These are phyloP conservation scores for Cyberlindnera xylosilytica DNA, from an alignment of 805 yeast genomes.

Conservation along the genomic window DNA sequence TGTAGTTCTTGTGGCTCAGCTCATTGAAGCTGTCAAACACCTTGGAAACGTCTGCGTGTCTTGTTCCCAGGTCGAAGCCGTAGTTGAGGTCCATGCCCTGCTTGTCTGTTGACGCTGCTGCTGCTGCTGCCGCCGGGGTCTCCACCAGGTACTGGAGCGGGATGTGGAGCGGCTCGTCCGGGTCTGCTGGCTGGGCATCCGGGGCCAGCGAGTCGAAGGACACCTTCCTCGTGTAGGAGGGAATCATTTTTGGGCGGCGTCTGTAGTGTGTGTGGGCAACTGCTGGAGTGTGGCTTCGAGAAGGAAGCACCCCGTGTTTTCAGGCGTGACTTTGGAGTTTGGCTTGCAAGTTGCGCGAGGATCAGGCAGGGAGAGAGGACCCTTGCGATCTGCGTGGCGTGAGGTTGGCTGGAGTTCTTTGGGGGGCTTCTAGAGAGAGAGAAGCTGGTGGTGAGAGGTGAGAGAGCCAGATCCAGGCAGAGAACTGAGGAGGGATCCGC, in stretches of 20 bases:
- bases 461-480: no score
- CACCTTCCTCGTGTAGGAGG: constrained; percentile 22
- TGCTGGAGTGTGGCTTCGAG: background rate
- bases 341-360: background rate
- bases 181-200: constrained; percentile 11
- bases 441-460: no score
- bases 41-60: constrained; percentile 16
- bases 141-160: constrained; percentile 24
- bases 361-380: background rate
- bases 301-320: no score
- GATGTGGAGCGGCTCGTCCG: constrained; percentile 24
- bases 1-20: constrained; percentile 4
- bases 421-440: no score
- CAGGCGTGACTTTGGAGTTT: no score
- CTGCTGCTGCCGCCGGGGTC: background rate
- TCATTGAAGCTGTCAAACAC: constrained; percentile 21
- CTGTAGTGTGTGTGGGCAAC: background rate
- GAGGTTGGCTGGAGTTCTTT: background rate
- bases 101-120: background rate
- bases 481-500: no score
- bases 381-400: background rate
- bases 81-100: constrained; percentile 19
- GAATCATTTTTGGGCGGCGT: background rate
- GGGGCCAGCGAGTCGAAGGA: constrained; percentile 27
- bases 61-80: constrained; percentile 20